Base-by-base conservation (phyloP, 805 yeast genomes). In the Komagataella ulmi region DNA sequence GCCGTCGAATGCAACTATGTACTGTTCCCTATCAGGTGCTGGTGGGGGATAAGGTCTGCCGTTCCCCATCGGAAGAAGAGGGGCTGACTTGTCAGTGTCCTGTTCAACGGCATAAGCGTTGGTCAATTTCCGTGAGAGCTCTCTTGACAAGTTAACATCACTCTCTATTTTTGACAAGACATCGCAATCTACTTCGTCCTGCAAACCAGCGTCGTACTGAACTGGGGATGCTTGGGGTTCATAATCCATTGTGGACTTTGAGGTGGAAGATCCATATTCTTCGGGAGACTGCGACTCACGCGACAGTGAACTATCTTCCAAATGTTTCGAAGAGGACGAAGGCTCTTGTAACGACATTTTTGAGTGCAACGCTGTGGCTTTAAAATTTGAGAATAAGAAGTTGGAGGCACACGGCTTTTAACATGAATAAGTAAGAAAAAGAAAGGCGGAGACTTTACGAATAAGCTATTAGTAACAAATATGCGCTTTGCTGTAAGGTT, bases 1-100 rank as follows among this genome's bases (percentile, higher is more conserved):
- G 0, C 96, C 95, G 61, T 85, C 85, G 60, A 74, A 88, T 2
- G 82, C 74, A 6, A 88, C 96, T 8, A 78, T 72, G 61, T 81
- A 88, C 1, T 69, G 69, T 19, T 70, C 76, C 47, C 72, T 66
- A 49, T 75, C 75, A 0, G 85, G 84, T 50, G 83, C 70, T 23
- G 69, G 51, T 7, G 87, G 81, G 6, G 91, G 91, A 57, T 69
- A 82, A 4, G 70, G 74, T 62, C 83, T 75, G 36, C 73, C 80
- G 7, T 77, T 80, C 46, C 93, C 93, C 89, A 85, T 85, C 24
- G 69, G 64, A 17, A 80, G 80, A 21, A 76, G 58, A 5, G 74
- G 70, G 2, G 67, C 57, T n/a, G 64, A 64, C 6, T 60, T 62
- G 5, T 67, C 63, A 17, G 64, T 63, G 18, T 60, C 61, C 49